phyloP scores from a whole-genome alignment of 768 basidiomycete genomes.

The Phylloporus sp. region DNA sequence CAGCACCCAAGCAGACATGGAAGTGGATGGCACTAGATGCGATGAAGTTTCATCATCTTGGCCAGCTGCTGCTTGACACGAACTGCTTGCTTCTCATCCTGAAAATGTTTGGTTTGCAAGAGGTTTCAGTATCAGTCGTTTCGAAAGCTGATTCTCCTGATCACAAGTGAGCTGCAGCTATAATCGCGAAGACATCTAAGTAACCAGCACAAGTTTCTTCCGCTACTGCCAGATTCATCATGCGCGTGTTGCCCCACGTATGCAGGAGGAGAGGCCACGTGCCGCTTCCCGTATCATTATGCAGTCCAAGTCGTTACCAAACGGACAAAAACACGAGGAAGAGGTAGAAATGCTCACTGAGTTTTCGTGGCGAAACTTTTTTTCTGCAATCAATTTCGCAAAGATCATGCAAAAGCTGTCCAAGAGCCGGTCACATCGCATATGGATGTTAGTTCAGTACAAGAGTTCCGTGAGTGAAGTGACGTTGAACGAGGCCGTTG shows the following conservation, averaged over 20 bases:
- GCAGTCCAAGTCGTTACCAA: conserved; percentile 56
- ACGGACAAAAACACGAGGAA: conserved; percentile 73
- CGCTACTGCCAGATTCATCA: conserved; percentile 83
- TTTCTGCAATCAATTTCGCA: conserved; percentile 93
- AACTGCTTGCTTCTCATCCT: conserved; percentile 90
- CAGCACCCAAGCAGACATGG: background rate
- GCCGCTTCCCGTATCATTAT: conserved; percentile 55
- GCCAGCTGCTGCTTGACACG: conserved; percentile 91
- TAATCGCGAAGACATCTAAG: background rate
- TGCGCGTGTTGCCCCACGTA: conserved; percentile 56
- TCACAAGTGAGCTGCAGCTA: conserved; percentile 55
- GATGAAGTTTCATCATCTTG: conserved; percentile 98
- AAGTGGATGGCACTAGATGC: conserved; percentile 53
- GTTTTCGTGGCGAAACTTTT: conserved; percentile 98
- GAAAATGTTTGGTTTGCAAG: conserved; percentile 98
- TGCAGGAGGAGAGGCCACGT: conserved; percentile 61
- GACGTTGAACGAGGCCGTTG: background rate
- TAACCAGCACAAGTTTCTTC: conserved; percentile 71
- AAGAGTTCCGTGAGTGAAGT: conserved; percentile 82
- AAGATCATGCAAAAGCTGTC: conserved; percentile 98
- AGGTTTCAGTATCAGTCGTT: conserved; percentile 78
- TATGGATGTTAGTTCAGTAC: conserved; percentile 95
- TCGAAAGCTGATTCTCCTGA: conserved; percentile 85
- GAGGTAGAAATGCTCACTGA: conserved; percentile 91
- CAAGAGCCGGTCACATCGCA: conserved; percentile 90